Conservation (phyloP, 352 stramenopile species). For the Phytophthora tentaculata region DNA sequence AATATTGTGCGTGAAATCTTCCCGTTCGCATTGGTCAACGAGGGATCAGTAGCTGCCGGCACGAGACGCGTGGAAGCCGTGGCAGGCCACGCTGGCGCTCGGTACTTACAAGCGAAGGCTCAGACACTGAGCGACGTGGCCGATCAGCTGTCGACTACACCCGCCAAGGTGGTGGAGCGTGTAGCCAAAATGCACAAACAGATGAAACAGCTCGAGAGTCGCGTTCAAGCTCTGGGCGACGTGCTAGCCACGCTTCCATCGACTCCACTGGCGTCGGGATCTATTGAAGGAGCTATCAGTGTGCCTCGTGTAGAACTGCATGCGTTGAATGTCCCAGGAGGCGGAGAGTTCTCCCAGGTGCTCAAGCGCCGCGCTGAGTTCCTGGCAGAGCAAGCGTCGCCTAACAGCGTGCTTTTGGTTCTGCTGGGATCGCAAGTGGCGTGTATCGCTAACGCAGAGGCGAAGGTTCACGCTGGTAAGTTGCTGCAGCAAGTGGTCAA, state of each 20-base stretch:
- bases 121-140: slow-evolving; percentile 53
- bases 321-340: slow-evolving; percentile 22
- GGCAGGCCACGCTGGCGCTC: slow-evolving; percentile 53
- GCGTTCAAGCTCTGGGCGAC: slow-evolving; percentile 57
- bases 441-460: slow-evolving; percentile 45
- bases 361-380: slow-evolving; percentile 71
- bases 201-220: slow-evolving; percentile 65
- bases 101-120: slow-evolving; percentile 69
- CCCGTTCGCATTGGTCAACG: slow-evolving; percentile 77
- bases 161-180: slow-evolving; percentile 68
- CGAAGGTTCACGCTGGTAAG: slow-evolving; percentile 55
- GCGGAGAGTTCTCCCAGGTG: slow-evolving; percentile 54
- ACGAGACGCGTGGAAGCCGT: slow-evolving; percentile 80
- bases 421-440: slow-evolving; percentile 57
- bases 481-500: slow-evolving; percentile 63
- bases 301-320: slow-evolving; percentile 47
- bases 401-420: slow-evolving; percentile 53
- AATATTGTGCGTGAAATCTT: slow-evolving; percentile 53
- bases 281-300: slow-evolving; percentile 22
- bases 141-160: slow-evolving; percentile 61
- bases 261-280: slow-evolving; percentile 39
- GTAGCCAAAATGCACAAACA: slow-evolving; percentile 76
- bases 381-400: slow-evolving; percentile 36
- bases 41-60: slow-evolving; percentile 79
- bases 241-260: slow-evolving; percentile 51